Percentiles rank a stretch among this genome's conserved stretches.
Conservation (phyloP, 1,284 basidiomycete species). For the Malassezia dermatis region DNA sequence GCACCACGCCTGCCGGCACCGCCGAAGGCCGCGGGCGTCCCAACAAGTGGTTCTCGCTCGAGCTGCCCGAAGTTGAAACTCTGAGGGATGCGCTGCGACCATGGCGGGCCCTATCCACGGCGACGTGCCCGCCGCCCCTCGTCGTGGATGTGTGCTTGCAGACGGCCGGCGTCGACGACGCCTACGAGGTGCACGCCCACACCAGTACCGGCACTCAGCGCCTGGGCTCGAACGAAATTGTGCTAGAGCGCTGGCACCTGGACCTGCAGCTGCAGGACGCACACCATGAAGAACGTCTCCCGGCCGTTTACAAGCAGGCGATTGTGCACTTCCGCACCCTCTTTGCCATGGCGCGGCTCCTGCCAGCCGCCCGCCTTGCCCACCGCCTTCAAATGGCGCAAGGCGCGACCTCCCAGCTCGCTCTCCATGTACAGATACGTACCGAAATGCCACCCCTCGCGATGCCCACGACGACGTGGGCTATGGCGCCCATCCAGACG, state of each 20-base stretch:
- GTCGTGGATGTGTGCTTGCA: slow-evolving; percentile 7
- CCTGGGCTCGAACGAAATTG: background rate
- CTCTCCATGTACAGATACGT: slow-evolving; percentile 3
- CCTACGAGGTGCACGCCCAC: slow-evolving; percentile 4
- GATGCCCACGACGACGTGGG: slow-evolving; percentile 4
- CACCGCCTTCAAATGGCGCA: background rate
- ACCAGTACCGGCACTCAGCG: background rate
- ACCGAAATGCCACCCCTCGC: background rate
- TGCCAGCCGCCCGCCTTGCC: slow-evolving; percentile 1
- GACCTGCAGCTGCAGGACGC: background rate
- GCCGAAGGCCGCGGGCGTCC: background rate
- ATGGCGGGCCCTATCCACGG: slow-evolving; percentile 8
- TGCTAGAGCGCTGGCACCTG: slow-evolving; percentile 14
- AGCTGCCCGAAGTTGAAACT: slow-evolving; percentile 1
- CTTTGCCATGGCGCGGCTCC: slow-evolving; percentile 10
- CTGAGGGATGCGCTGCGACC: slow-evolving; percentile 3
- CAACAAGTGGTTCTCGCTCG: slow-evolving; percentile 18
- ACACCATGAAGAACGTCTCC: slow-evolving; percentile 1
- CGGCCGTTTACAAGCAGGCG: slow-evolving; percentile 15
- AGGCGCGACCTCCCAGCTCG: background rate
- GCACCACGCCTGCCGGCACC: background rate
- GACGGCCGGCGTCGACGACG: background rate
- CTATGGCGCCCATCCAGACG: slow-evolving; percentile 6
- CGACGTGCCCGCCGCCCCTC: background rate
- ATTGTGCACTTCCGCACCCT: slow-evolving; percentile 18